Evolutionary conservation across 208 protist genomes (phyloP), one percentile per base, ranked within the genome.

Genomic region (Leishmania amazonensis): DNA sequence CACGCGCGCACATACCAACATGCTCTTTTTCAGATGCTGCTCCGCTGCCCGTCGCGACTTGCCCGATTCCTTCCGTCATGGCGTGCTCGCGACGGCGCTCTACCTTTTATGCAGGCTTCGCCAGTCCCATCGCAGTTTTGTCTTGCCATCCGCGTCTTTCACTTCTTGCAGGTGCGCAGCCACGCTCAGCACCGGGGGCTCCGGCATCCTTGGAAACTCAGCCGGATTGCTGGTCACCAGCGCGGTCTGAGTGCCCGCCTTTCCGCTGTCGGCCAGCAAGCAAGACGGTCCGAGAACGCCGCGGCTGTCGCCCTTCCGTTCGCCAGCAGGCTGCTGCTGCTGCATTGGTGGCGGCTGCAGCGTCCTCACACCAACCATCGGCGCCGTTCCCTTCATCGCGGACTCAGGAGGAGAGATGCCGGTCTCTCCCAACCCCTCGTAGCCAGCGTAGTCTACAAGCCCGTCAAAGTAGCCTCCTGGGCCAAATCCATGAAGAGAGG

Each of bases 71-170:
- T 17, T 64, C 8, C 28, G 28, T 13, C 40, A 5, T 42, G 31
- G 11, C 3, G 62, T 68, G 9, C 62, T 40, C 62, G 9, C 31
- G 62, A 68, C 62, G 62, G 15, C 11, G 6, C 31, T 68, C 35
- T 72, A 70, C 54, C 28, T 49, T 45, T 11, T 49, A 31, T 7
- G 15, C 24, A 19, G 62, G 24, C 58, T 65, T 68, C 75, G 80
- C 73, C 80, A 84, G 75, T 84, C 65, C 80, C 80, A 79, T 21
- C 64, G 49, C 47, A 54, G 78, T 24, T 51, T 58, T 31, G 38
- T 51, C 58, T 31, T 47, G 13, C 80, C 75, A 45, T 62, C 75
- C 13, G 72, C 35, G 17, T 38, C 35, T 8, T 40, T 54, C 28
- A 47, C 75, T 11, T 65, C 31, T 45, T 76, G 71, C 21, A 81